phyloP scores from a whole-genome alignment of 2,329 filamentous ascomycete genomes.

The Botrytis sinoallii region DNA sequence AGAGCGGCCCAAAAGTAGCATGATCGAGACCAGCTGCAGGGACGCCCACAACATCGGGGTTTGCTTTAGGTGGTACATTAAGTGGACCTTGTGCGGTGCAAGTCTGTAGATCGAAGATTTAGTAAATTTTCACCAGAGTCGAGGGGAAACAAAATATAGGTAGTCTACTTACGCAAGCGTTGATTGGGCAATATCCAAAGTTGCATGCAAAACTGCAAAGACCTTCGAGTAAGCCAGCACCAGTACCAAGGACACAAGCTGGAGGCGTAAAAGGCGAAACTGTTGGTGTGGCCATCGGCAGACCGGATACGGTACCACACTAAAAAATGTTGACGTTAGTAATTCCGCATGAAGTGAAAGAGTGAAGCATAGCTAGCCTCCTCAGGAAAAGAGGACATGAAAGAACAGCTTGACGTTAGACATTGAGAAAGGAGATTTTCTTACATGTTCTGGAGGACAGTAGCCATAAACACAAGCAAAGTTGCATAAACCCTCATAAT shows the following conservation, averaged over 20 bases:
- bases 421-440: neutral
- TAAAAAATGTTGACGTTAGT: neutral
- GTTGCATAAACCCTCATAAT: neutral
- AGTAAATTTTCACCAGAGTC: neutral
- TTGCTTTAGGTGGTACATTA: neutral
- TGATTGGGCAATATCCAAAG: conserved; percentile 4
- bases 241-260: neutral
- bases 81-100: neutral
- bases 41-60: neutral
- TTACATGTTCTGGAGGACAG: conserved; percentile 5
- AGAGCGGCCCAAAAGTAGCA: neutral
- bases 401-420: neutral
- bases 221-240: neutral
- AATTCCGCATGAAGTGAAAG: neutral
- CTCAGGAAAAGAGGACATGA: neutral
- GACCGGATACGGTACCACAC: neutral
- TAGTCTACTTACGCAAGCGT: neutral
- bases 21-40: neutral
- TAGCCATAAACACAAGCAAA: conserved; percentile 12
- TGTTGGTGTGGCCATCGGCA: conserved; percentile 1
- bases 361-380: neutral
- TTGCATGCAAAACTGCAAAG: conserved; percentile 11
- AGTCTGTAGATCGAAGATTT: neutral
- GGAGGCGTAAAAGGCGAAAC: conserved; percentile 4
- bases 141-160: neutral